These are phyloP conservation scores for Porcisia deanei DNA, from an alignment of 208 protist genomes.

Conservation along the genomic window DNA sequence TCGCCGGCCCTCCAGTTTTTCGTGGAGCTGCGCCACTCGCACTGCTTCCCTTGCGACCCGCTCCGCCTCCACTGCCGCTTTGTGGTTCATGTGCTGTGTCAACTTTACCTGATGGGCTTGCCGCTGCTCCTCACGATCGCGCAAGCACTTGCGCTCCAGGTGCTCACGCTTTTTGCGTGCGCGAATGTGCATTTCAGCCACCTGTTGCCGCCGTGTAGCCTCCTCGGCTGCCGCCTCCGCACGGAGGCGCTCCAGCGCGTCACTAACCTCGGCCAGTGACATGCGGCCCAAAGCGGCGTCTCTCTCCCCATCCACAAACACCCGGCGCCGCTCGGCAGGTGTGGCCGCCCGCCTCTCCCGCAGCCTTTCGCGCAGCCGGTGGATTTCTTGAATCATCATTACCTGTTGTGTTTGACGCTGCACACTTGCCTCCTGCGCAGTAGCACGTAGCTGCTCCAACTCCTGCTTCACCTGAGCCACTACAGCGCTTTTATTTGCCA, in stretches of 20 bases:
- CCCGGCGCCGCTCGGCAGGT: slow-evolving; percentile 24
- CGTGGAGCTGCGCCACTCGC: slow-evolving; percentile 55
- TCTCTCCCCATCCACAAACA: slow-evolving; percentile 17
- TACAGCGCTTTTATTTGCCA: slow-evolving; percentile 25
- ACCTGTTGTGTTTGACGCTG: slow-evolving; percentile 40
- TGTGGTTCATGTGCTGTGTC: slow-evolving; percentile 23
- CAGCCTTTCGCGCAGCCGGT: slow-evolving; percentile 53
- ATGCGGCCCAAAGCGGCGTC: slow-evolving; percentile 29
- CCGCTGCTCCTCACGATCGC: slow-evolving; percentile 40
- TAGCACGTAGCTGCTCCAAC: slow-evolving; percentile 37
- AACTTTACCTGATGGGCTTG: slow-evolving; percentile 30
- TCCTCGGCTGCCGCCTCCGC: slow-evolving; percentile 22
- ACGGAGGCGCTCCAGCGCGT: slow-evolving; percentile 26
- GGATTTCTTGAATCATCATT: slow-evolving; percentile 65
- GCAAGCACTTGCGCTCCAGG: slow-evolving; percentile 34
- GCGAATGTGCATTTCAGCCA: slow-evolving; percentile 14
- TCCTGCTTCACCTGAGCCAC: slow-evolving; percentile 46
- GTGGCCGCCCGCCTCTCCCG: slow-evolving; percentile 32
- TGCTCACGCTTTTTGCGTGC: slow-evolving; percentile 30
- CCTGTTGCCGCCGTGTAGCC: slow-evolving; percentile 32
- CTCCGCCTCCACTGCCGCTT: slow-evolving; percentile 30
- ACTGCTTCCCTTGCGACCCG: slow-evolving; percentile 34
- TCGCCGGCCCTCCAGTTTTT: slow-evolving; percentile 50
- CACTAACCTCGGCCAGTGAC: slow-evolving; percentile 30
- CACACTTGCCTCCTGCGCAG: slow-evolving; percentile 41